These are phyloP conservation scores for Backusella morwellensis DNA, from an alignment of 192 early-diverging fungal genomes.

Conservation along the genomic window DNA sequence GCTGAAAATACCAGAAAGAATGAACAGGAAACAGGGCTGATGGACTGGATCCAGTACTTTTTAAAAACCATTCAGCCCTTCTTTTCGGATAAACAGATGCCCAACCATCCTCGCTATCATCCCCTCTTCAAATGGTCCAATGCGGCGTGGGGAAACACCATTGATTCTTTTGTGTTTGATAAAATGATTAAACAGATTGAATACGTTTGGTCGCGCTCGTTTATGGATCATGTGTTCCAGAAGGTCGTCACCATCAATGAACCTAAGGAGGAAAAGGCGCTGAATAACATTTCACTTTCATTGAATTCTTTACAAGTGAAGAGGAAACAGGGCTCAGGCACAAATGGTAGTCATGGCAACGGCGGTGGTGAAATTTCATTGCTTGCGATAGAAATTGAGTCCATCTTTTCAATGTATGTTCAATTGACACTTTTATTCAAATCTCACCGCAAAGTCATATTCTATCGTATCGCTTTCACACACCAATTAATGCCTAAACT, in stretches of 20 bases:
- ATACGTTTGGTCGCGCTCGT: conserved; percentile 28
- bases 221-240: conserved; percentile 21
- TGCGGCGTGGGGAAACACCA: not conserved
- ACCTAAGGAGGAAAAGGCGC: not conserved
- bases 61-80: not conserved
- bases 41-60: not conserved
- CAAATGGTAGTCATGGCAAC: not conserved
- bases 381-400: conserved; percentile 46
- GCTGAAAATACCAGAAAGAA: not conserved
- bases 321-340: not conserved
- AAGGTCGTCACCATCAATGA: conserved; percentile 4
- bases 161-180: conserved; percentile 19
- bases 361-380: conserved; percentile 13
- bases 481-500: conserved; percentile 50
- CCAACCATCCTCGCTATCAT: conserved; percentile 21
- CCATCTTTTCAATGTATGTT: conserved; percentile 40
- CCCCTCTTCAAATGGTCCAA: conserved; percentile 35
- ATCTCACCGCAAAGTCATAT: conserved; percentile 44
- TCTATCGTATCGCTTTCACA: conserved; percentile 50
- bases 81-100: conserved; percentile 15
- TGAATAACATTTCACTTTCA: not conserved
- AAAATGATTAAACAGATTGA: conserved; percentile 24
- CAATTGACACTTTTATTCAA: conserved; percentile 37
- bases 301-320: not conserved
- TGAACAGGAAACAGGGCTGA: not conserved